phyloP scores from a whole-genome alignment of 805 yeast genomes.

The Yarrowia sp. region DNA sequence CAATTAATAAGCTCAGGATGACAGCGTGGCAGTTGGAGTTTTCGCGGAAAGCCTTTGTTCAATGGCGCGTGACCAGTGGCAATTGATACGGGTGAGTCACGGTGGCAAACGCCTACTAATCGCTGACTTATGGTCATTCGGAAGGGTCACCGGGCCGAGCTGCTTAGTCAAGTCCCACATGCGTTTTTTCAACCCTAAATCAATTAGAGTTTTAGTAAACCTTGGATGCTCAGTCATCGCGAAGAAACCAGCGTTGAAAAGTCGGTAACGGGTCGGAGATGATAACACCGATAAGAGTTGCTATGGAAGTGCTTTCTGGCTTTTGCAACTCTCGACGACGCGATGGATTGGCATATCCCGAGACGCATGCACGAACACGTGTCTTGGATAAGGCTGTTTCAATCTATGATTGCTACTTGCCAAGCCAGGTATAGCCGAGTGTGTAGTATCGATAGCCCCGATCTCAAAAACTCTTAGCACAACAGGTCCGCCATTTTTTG shows the following conservation, averaged over 20 bases:
- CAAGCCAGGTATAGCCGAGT: too few relatives aligned
- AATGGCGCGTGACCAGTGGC: neutral
- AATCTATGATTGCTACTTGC: constrained; percentile 4
- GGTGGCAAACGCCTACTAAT: neutral
- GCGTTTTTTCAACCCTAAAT: neutral
- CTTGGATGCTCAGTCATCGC: constrained; percentile 1
- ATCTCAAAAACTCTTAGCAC: too few relatives aligned
- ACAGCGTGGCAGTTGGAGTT: constrained; percentile 24
- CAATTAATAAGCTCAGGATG: constrained; percentile 22
- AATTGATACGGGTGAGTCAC: neutral
- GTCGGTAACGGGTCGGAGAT: neutral
- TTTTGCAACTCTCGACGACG: neutral
- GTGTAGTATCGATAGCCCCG: too few relatives aligned
- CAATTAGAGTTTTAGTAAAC: neutral
- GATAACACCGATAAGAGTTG: neutral
- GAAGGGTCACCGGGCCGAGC: neutral
- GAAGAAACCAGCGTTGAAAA: neutral
- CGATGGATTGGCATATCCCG: neutral
- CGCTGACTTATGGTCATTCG: neutral
- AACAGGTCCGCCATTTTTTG: too few relatives aligned
- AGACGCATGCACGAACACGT: constrained; percentile 4
- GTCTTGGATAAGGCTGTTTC: constrained; percentile 1
- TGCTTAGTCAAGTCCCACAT: constrained; percentile 7
- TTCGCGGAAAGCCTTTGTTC: too few relatives aligned
- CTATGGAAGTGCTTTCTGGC: neutral